Conservation (phyloP, 768 basidiomycete genomes). For the Termitomyces eurrhizus region DNA sequence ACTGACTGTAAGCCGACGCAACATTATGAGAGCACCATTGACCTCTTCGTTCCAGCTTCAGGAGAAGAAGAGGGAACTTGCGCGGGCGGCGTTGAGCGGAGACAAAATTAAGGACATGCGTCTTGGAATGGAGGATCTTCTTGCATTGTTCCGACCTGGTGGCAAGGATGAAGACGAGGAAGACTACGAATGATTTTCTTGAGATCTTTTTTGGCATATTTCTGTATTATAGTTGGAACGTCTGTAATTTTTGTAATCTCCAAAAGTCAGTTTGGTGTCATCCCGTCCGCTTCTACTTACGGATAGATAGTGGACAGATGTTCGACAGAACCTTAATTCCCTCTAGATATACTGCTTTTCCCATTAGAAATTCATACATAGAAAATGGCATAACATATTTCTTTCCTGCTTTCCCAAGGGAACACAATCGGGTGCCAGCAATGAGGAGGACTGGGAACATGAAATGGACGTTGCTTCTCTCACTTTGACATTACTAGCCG, state of each 20-base stretch:
- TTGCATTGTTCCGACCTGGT: conserved; percentile 69
- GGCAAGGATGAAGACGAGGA: conserved; percentile 52
- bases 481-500: too few species aligned
- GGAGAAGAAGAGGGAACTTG: conserved; percentile 83
- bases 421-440: too few species aligned
- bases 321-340: too few species aligned
- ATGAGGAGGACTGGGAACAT: too few species aligned
- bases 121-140: conserved; percentile 81
- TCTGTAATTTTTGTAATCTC: background rate
- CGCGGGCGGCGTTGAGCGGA: conserved; percentile 82
- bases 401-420: too few species aligned
- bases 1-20: conserved; percentile 43
- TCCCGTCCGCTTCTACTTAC: too few species aligned
- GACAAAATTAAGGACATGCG: conserved; percentile 83
- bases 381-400: too few species aligned
- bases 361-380: too few species aligned
- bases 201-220: background rate
- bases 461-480: too few species aligned
- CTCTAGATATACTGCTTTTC: too few species aligned
- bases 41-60: conserved; percentile 55
- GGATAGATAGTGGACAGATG: too few species aligned
- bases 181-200: conserved; percentile 13
- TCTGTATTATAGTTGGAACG: background rate
- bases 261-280: too few species aligned
- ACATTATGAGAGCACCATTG: background rate